phyloP scores from a whole-genome alignment of 73 alveolate species.

The Diophrys sp. region DNA sequence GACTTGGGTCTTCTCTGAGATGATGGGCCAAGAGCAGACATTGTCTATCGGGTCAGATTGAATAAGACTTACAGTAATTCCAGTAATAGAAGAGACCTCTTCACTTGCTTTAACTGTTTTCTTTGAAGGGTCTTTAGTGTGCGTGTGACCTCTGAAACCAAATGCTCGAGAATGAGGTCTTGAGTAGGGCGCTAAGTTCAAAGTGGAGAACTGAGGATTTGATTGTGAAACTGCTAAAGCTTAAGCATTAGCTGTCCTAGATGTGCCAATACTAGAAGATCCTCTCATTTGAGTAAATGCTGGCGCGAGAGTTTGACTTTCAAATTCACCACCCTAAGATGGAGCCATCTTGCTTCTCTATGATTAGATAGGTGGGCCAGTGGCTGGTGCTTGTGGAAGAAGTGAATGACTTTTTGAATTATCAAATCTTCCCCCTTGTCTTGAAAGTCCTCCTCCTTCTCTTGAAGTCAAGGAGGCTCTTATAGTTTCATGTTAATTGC shows the following conservation, averaged over 20 bases:
- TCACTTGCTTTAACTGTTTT: conserved; percentile 37
- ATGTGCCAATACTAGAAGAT: conserved; percentile 6
- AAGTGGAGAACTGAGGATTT: conserved; percentile 56
- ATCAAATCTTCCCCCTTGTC: too few species aligned
- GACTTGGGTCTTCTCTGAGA: conserved; percentile 12
- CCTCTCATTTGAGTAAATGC: conserved; percentile 1
- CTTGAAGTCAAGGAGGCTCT: not conserved
- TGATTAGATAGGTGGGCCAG: too few species aligned
- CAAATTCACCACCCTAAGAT: not conserved
- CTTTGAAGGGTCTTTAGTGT: conserved; percentile 40
- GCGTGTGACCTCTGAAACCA: conserved; percentile 29
- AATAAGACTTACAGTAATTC: conserved; percentile 23
- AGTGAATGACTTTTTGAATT: too few species aligned
- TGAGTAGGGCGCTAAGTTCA: conserved; percentile 60
- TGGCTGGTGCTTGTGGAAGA: too few species aligned
- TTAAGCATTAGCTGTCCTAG: not conserved
- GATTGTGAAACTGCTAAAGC: conserved; percentile 1
- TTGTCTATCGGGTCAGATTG: not conserved
- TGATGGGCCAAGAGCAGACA: conserved; percentile 1
- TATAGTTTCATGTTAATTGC: not conserved
- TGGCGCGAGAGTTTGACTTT: not conserved
- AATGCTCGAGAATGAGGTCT: conserved; percentile 44
- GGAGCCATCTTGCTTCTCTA: not conserved
- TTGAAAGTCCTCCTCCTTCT: not conserved
- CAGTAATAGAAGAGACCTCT: conserved; percentile 54